phyloP scores from a whole-genome alignment of 1,284 basidiomycete genomes.

The Phellopilus nigrolimitatus region DNA sequence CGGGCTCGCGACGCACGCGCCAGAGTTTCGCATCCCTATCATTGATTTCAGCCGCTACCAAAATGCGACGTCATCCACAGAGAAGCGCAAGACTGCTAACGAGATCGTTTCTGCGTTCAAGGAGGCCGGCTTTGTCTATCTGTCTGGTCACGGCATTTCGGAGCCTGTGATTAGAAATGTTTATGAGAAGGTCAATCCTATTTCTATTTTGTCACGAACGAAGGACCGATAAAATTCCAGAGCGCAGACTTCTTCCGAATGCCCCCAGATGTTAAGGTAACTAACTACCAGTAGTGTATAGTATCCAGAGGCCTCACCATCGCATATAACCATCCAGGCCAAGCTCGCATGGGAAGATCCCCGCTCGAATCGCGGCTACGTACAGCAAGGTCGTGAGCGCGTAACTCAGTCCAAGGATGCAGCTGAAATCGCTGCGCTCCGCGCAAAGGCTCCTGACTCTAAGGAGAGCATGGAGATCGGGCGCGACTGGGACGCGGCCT shows the following conservation, averaged over 20 bases:
- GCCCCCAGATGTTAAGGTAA: conserved; percentile 60
- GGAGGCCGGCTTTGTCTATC: conserved; percentile 71
- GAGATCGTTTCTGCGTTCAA: conserved; percentile 76
- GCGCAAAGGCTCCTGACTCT: conserved; percentile 68
- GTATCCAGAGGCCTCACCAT: conserved; percentile 2
- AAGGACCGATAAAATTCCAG: conserved; percentile 32
- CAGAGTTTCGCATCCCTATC: conserved; percentile 51
- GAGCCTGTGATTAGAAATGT: conserved; percentile 45
- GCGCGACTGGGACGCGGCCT: conserved; percentile 67
- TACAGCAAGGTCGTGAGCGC: conserved; percentile 73
- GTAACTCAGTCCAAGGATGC: conserved; percentile 70
- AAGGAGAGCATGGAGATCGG: conserved; percentile 88
- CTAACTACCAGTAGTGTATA: too few species aligned
- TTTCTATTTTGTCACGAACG: not conserved
- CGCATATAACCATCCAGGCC: conserved; percentile 33
- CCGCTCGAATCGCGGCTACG: conserved; percentile 79
- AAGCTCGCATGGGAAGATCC: conserved; percentile 76
- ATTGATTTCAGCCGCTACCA: conserved; percentile 73
- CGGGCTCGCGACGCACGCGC: conserved; percentile 13
- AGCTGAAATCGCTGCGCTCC: conserved; percentile 69
- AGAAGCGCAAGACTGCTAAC: conserved; percentile 60
- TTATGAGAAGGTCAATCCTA: conserved; percentile 53
- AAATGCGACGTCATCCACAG: conserved; percentile 40
- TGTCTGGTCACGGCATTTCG: conserved; percentile 65
- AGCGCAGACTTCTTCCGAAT: conserved; percentile 71